Base-by-base conservation (phyloP, 495 filamentous ascomycete genomes). In the Bathelium albidoporum region DNA sequence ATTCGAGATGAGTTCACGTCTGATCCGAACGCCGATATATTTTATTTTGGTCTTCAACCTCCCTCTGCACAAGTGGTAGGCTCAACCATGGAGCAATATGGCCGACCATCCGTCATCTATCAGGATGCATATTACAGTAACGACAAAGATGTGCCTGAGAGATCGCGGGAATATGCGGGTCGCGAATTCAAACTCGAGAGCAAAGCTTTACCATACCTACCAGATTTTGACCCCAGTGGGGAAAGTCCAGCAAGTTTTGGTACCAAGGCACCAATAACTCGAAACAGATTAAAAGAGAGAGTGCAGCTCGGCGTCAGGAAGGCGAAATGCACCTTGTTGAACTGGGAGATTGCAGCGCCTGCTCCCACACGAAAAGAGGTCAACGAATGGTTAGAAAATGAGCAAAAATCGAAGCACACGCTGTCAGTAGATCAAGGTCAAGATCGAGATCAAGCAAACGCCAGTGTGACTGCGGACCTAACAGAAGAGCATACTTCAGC, bases 111-210 rank as follows among this genome's bases (percentile, higher is more conserved):
- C 49, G 79, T 89, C 26, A 81, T 96, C 55, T 95, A 97, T 66
- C 89, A 90, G 71, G 87, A 91, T 69, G 85, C 92, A 18, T 91
- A 87, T 68, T 97, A 96, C 69, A 88, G 90, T 65, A 79, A 90
- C n/a, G 89, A 93, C 60, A 79, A 75, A 61, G 94, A 98, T 75
- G 89, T 96, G 2, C 95, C 95, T 9, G 81, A 88, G 39, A 82
- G 85, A 59, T 72, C 81, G 12, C 80, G 90, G 58, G 89, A 95
- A 75, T 97, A 96, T 73, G 95, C 88, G 10, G 93, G 93, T 20
- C 84, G 83, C 66, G 90, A 95, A 66, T 97, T 95, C 72, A 88
- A 83, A 58, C 73, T 97, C 1, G 84, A 83, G 70, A 89, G 93
- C 60, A 82, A 81, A 62, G 86, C 84, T 0, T 73, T 90, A 7